Evolutionary conservation across 176 grass and related monocot genomes (phyloP).

Genomic region (Elymus sibiricus): DNA sequence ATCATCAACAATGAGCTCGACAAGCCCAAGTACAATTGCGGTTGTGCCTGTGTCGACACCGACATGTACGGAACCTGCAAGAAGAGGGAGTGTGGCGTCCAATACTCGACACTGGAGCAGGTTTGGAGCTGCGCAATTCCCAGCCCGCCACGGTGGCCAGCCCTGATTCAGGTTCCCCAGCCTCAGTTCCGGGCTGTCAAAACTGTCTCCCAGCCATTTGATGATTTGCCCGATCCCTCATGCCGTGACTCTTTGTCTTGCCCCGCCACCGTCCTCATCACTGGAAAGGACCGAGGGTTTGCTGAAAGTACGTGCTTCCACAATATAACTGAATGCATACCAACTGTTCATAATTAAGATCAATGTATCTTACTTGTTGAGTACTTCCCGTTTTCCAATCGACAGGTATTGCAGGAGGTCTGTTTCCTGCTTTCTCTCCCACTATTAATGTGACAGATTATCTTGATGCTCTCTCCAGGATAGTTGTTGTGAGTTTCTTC

Average conservation of each 20-base stretch:
- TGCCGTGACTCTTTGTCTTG: slow-evolving; percentile 59
- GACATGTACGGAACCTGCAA: slow-evolving; percentile 30
- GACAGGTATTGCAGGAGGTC: slow-evolving; percentile 49
- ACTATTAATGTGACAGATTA: slow-evolving; percentile 56
- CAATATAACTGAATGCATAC: not conserved
- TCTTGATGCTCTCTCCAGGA: slow-evolving; percentile 48
- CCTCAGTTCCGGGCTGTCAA: slow-evolving; percentile 47
- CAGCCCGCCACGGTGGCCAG: slow-evolving; percentile 55
- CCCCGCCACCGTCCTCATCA: slow-evolving; percentile 58
- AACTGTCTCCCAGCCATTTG: not conserved
- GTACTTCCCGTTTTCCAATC: slow-evolving; percentile 8
- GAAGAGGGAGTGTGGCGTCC: slow-evolving; percentile 51
- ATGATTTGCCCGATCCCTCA: slow-evolving; percentile 55
- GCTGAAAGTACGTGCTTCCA: slow-evolving; percentile 44
- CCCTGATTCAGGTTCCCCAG: slow-evolving; percentile 64
- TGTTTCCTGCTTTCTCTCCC: slow-evolving; percentile 54
- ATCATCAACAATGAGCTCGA: slow-evolving; percentile 64
- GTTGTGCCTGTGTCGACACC: slow-evolving; percentile 39
- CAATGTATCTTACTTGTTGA: slow-evolving; percentile 11
- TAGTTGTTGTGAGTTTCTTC: slow-evolving; percentile 57
- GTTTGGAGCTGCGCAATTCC: slow-evolving; percentile 50
- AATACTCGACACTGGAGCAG: slow-evolving; percentile 74
- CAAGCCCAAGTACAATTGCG: slow-evolving; percentile 64
- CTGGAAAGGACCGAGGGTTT: slow-evolving; percentile 49
- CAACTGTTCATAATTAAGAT: slow-evolving; percentile 6